phyloP scores from a whole-genome alignment of 2,329 filamentous ascomycete genomes.

The Oidium heveae region DNA sequence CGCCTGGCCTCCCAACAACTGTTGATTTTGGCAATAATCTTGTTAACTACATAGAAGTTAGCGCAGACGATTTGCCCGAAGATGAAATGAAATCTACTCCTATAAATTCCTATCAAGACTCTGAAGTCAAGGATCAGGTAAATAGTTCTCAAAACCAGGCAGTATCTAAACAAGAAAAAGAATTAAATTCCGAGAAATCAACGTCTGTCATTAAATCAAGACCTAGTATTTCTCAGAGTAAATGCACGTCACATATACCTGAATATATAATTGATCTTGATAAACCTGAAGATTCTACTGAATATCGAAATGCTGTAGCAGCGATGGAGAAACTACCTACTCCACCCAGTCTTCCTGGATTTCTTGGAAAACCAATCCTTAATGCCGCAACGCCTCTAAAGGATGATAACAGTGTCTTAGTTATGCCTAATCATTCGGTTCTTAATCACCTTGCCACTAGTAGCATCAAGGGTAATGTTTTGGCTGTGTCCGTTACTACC shows the following conservation, averaged over 20 bases:
- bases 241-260: constrained; percentile 53
- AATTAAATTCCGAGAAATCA: constrained; percentile 14
- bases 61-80: constrained; percentile 38
- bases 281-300: constrained; percentile 49
- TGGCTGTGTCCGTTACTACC: constrained; percentile 92
- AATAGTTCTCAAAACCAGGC: constrained; percentile 4
- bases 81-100: constrained; percentile 9
- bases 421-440: constrained; percentile 91
- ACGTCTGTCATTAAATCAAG: constrained; percentile 23
- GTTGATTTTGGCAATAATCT: constrained; percentile 96
- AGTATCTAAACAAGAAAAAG: constrained; percentile 9
- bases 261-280: constrained; percentile 73
- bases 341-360: constrained; percentile 68
- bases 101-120: constrained; percentile 3
- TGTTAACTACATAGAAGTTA: constrained; percentile 95
- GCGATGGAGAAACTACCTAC: constrained; percentile 59
- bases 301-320: constrained; percentile 47
- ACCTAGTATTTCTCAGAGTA: constrained; percentile 26
- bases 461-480: constrained; percentile 88
- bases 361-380: constrained; percentile 80
- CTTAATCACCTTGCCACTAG: constrained; percentile 92
- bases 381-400: constrained; percentile 84
- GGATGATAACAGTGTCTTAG: constrained; percentile 91
- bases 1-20: constrained; percentile 66
- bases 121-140: constrained; percentile 1